Evolutionary conservation across 345 rosid genomes (phyloP).

Genomic region (Aurinia saxatilis): DNA sequence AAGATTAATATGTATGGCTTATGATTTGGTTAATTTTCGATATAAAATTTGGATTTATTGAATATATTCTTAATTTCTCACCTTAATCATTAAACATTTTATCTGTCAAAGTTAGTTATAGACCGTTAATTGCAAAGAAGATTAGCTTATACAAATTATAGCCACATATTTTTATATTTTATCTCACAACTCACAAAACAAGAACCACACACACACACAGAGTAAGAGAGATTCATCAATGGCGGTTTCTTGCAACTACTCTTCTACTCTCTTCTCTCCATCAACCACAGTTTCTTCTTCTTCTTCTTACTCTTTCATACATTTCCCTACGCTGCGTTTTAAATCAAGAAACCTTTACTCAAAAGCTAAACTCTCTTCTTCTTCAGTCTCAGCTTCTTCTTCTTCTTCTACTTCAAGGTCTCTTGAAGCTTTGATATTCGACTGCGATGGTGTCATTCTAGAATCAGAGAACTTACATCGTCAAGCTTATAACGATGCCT

Average conservation of each 20-base stretch:
- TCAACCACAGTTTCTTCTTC: slow-evolving; percentile 12
- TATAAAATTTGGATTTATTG: too few relatives aligned
- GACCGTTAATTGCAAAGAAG: slow-evolving; percentile 3
- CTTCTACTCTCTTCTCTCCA: slow-evolving; percentile 15
- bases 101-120: slow-evolving; percentile 9
- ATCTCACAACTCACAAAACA: neutral
- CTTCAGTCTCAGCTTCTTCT: slow-evolving; percentile 32
- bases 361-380: neutral
- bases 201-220: slow-evolving; percentile 5
- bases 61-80: too few relatives aligned
- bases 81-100: too few relatives aligned
- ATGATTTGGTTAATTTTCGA: too few relatives aligned
- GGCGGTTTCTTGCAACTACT: slow-evolving; percentile 25
- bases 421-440: slow-evolving; percentile 75
- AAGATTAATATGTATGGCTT: too few relatives aligned
- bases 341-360: slow-evolving; percentile 7
- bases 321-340: slow-evolving; percentile 25
- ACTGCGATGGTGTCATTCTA: slow-evolving; percentile 90
- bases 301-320: slow-evolving; percentile 12
- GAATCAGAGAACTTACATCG: slow-evolving; percentile 93
- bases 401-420: slow-evolving; percentile 34
- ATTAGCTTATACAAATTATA: neutral
- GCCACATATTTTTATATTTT: slow-evolving; percentile 12
- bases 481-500: slow-evolving; percentile 94
- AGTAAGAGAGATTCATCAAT: slow-evolving; percentile 5